Base-by-base conservation (phyloP, 1,284 basidiomycete species). In the Trametes polyzona region DNA sequence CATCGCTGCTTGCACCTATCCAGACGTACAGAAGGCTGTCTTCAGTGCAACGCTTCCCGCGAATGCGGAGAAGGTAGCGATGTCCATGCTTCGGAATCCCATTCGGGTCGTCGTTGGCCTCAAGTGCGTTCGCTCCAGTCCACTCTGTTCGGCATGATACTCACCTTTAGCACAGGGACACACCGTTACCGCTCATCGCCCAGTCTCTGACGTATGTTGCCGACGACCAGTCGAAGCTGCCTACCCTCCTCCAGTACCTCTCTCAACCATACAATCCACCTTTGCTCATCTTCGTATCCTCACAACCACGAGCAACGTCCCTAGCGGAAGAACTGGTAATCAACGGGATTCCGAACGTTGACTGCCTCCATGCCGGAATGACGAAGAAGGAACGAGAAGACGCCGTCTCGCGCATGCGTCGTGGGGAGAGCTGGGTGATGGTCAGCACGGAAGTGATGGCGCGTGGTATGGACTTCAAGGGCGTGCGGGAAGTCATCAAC, bases 381-480 rank as follows among this genome's bases (percentile, higher is more conserved):
- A 91, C 86, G 5, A 88, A 87, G 65, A 88, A 90, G 65, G 92
- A 96, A 72, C 83, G 96, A 42, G 93, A 96, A 64, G 88, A 93
- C 65, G 86, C 91, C 10, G 83, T 98, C 11, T 80, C 82, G 42
- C 85, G 89, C 19, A 98, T 99, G 86, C 87, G 92, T 42, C 80
- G 81, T 63, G 96, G 95, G 0, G 83, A 90, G 66, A 90, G 92
- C 59, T 98, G 95, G 95, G 84, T 95, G 24, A 84, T 98, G 81
- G 83, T 97, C 47, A 92, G 89, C 63, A 98, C 95, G 14, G 96
- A 98, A 70, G 92, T 97, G 35, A 91, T 97, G 88, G 95, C 94
- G 11, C 83, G 97, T 63, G 97, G 96, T 4, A 96, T 99, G 87
- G 96, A 99, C 71, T 98, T 99, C 78, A 92, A 93, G 71, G 95